Evolutionary conservation across 1,284 basidiomycete species (phyloP).

Genomic region (Ustilago crameri): DNA sequence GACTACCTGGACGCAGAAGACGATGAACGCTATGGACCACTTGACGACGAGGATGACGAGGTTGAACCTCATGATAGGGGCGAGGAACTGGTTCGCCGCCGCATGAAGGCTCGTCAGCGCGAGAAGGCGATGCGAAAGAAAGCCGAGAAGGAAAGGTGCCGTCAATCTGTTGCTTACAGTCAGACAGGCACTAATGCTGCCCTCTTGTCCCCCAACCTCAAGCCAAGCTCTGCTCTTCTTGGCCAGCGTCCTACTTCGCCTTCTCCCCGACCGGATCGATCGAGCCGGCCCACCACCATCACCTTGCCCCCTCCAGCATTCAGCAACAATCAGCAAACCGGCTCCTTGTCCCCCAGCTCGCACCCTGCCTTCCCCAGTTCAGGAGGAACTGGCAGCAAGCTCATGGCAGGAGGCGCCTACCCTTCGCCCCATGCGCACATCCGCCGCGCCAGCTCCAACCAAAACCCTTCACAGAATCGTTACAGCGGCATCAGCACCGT

Average conservation of each 20-base stretch:
- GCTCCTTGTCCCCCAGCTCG: conserved; percentile 33
- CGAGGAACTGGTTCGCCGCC: conserved; percentile 72
- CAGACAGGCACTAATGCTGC: conserved; percentile 12
- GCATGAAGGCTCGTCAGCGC: conserved; percentile 71
- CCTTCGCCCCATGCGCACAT: conserved; percentile 60
- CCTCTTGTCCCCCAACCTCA: conserved; percentile 29
- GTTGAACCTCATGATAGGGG: conserved; percentile 71
- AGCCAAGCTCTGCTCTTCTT: conserved; percentile 23
- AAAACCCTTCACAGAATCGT: conserved; percentile 23
- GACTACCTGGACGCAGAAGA: conserved; percentile 44
- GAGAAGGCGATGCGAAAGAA: conserved; percentile 64
- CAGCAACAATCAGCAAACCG: conserved; percentile 12
- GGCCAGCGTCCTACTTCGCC: conserved; percentile 41
- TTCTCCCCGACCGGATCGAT: conserved; percentile 47
- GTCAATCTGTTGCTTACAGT: conserved; percentile 27
- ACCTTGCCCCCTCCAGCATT: conserved; percentile 44
- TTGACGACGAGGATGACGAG: conserved; percentile 70
- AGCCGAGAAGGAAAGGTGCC: conserved; percentile 62
- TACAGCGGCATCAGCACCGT: conserved; percentile 38
- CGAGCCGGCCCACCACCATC: conserved; percentile 55
- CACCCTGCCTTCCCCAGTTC: conserved; percentile 40
- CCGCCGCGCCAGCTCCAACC: conserved; percentile 33
- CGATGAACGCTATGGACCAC: conserved; percentile 47
- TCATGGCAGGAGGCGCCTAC: conserved; percentile 27
- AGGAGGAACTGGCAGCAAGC: conserved; percentile 16